Conservation (phyloP, 163 green algal species). For the Chloroidium sp. region DNA sequence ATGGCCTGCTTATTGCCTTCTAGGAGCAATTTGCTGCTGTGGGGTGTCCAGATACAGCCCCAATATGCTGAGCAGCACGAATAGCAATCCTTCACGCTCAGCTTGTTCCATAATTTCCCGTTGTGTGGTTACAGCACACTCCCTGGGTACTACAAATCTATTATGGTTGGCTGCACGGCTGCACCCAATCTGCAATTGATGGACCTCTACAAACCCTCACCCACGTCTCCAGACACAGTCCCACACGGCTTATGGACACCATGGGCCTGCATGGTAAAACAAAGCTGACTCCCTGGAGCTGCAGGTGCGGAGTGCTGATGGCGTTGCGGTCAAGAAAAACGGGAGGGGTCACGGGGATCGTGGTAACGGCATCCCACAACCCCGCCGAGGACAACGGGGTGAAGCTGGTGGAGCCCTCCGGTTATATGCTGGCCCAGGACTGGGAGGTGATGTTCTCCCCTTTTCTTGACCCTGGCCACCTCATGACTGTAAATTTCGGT, state of each 20-base stretch:
- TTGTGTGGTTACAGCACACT: too few species aligned
- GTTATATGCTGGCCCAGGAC: conserved; percentile 56
- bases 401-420: conserved; percentile 88
- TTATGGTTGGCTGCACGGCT: too few species aligned
- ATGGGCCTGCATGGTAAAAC: neutral
- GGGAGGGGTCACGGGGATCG: conserved; percentile 60
- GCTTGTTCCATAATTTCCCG: neutral
- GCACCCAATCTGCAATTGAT: too few species aligned
- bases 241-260: neutral
- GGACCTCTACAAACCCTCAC: neutral
- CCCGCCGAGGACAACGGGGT: conserved; percentile 91
- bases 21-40: neutral
- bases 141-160: too few species aligned
- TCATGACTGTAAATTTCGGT: too few species aligned
- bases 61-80: neutral
- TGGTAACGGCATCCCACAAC: conserved; percentile 98
- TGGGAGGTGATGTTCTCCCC: conserved; percentile 44
- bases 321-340: conserved; percentile 39
- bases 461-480: too few species aligned
- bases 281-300: neutral
- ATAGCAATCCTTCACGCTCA: neutral
- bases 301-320: conserved; percentile 74
- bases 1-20: neutral
- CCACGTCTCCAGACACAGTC: neutral
- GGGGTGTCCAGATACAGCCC: neutral